These are phyloP conservation scores for Clavispora santaluciae DNA, from an alignment of 805 yeast species.

Conservation along the genomic window DNA sequence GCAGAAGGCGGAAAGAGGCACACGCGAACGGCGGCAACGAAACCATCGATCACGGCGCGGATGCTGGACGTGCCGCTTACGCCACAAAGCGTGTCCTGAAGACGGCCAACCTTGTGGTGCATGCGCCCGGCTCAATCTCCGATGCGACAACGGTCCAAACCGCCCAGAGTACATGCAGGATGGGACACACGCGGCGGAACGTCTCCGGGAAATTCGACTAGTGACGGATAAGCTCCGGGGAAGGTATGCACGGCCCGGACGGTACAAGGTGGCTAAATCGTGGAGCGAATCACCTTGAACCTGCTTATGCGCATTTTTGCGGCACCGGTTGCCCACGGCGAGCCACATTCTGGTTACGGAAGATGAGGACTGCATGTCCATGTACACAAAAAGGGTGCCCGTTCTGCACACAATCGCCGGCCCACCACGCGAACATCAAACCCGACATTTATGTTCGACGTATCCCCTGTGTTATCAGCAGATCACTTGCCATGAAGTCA, in stretches of 20 bases:
- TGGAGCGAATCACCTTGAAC: neutral
- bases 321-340: too few relatives aligned
- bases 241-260: neutral
- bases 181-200: conserved; percentile 2
- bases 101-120: conserved; percentile 12
- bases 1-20: neutral
- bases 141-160: conserved; percentile 10
- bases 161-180: conserved; percentile 15
- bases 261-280: neutral
- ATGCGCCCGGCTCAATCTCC: conserved; percentile 11
- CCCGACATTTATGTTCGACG: neutral
- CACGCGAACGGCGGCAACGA: neutral
- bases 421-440: too few relatives aligned
- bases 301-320: too few relatives aligned
- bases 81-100: conserved; percentile 18
- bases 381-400: neutral
- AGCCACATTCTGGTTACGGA: too few relatives aligned
- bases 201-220: neutral
- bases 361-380: neutral
- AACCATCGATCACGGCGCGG: conserved; percentile 9
- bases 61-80: conserved; percentile 18
- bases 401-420: neutral
- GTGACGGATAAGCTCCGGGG: conserved; percentile 1
- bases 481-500: neutral
- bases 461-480: neutral